phyloP scores from a whole-genome alignment of 2,329 filamentous ascomycete genomes.

The Sporothrix pseudoabietina region DNA sequence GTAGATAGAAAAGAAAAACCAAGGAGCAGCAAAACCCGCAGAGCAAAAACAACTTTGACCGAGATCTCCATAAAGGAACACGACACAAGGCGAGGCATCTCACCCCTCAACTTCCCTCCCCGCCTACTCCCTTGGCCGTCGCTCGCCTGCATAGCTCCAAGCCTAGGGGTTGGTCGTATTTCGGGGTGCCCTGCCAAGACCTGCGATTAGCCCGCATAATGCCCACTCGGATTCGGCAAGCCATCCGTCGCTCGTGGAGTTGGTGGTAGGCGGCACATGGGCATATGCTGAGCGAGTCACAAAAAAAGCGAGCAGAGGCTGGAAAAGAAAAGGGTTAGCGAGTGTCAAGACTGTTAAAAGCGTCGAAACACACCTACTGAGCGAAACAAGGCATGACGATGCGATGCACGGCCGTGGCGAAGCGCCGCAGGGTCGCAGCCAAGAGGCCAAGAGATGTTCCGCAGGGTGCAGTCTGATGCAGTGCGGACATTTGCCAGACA shows the following conservation, averaged over 20 bases:
- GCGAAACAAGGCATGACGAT: neutral
- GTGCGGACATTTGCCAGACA: neutral
- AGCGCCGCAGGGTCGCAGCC: slow-evolving; percentile 1
- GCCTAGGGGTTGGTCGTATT: slow-evolving; percentile 2
- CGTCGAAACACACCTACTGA: too few relatives aligned
- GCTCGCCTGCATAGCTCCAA: slow-evolving; percentile 17
- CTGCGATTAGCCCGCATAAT: neutral
- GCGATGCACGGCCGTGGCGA: slow-evolving; percentile 16
- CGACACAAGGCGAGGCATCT: neutral
- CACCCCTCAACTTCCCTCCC: neutral
- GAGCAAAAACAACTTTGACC: neutral
- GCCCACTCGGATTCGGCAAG: neutral
- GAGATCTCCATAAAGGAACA: neutral
- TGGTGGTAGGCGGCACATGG: neutral
- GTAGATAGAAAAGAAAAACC: neutral
- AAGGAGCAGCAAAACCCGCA: neutral
- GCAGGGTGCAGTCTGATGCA: slow-evolving; percentile 6
- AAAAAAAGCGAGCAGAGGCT: neutral
- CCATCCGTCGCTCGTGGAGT: neutral
- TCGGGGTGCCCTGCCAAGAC: neutral
- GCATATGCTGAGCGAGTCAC: neutral
- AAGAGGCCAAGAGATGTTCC: slow-evolving; percentile 3
- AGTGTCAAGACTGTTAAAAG: neutral
- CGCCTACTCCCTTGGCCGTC: neutral
- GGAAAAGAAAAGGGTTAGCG: neutral